These are phyloP conservation scores for Stagonosporopsis rhizophila DNA, from an alignment of 2,329 filamentous ascomycete genomes.

Conservation along the genomic window DNA sequence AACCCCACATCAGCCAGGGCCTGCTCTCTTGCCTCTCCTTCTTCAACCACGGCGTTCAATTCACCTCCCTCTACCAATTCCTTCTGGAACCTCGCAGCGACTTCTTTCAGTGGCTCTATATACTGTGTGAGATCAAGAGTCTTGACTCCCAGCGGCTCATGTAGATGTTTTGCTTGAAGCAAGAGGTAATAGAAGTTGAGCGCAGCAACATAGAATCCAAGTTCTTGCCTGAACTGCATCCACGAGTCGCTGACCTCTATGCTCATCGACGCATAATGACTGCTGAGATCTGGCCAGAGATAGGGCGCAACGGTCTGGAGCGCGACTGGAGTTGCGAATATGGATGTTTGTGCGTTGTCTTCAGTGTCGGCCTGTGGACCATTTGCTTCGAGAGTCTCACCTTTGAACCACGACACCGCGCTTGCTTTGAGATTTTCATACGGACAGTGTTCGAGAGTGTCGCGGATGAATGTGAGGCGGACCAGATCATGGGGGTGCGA, in stretches of 20 bases:
- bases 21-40: conserved; percentile 42
- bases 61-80: conserved; percentile 46
- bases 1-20: conserved; percentile 46
- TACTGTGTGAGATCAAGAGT: conserved; percentile 55
- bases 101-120: conserved; percentile 52
- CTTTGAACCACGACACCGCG: conserved; percentile 67
- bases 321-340: conserved; percentile 58
- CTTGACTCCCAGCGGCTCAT: conserved; percentile 55
- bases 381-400: conserved; percentile 61
- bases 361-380: conserved; percentile 31
- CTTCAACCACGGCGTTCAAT: conserved; percentile 47
- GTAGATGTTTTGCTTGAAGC: conserved; percentile 57
- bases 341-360: conserved; percentile 28
- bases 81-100: conserved; percentile 45
- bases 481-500: conserved; percentile 61
- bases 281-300: conserved; percentile 60
- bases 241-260: conserved; percentile 38
- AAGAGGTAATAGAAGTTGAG: conserved; percentile 67
- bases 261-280: conserved; percentile 45
- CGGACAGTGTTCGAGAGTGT: conserved; percentile 62
- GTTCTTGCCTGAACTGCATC: conserved; percentile 59
- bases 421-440: conserved; percentile 63
- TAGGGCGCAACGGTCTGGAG: conserved; percentile 58
- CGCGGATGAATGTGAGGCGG: conserved; percentile 62
- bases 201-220: conserved; percentile 62